A percentile compares a stretch with the other conserved stretches of the same genome.
Conservation (phyloP, 371 early-diverging fungal species). For the Apophysomyces sp. region DNA sequence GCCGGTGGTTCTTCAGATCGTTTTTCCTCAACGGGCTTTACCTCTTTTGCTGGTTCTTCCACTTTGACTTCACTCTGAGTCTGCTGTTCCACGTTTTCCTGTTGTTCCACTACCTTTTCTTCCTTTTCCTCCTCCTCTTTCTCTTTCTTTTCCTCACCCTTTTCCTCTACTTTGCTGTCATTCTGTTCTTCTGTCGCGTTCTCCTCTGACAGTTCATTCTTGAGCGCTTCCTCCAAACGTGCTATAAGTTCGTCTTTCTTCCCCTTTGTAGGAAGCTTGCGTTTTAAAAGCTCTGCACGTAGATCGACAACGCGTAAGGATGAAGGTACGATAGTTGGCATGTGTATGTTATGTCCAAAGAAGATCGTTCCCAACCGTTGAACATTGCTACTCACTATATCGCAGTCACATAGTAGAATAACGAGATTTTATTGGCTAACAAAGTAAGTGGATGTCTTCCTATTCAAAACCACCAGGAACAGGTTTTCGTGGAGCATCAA, state of each 20-base stretch:
- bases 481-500: slow-evolving; percentile 40
- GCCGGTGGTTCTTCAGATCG: background rate
- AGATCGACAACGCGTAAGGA: slow-evolving; percentile 64
- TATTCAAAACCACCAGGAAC: slow-evolving; percentile 51
- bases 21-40: background rate
- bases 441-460: background rate
- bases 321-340: slow-evolving; percentile 13
- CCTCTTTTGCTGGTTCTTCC: slow-evolving; percentile 13
- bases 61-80: slow-evolving; percentile 9
- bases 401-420: too few relatives aligned
- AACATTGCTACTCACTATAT: too few relatives aligned
- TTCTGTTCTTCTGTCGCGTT: slow-evolving; percentile 4
- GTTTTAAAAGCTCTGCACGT: slow-evolving; percentile 57
- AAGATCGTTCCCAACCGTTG: too few relatives aligned
- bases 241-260: slow-evolving; percentile 72
- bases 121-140: background rate
- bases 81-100: slow-evolving; percentile 13
- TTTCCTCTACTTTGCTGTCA: slow-evolving; percentile 3
- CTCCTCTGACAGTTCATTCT: slow-evolving; percentile 19
- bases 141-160: too few relatives aligned
- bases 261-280: slow-evolving; percentile 64
- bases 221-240: slow-evolving; percentile 61
- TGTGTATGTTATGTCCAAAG: background rate
- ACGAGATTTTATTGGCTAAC: too few relatives aligned
- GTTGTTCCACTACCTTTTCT: slow-evolving; percentile 2